Evolutionary conservation across 352 stramenopile genomes (phyloP).

Genomic region (Thraustochytrium sp.): DNA sequence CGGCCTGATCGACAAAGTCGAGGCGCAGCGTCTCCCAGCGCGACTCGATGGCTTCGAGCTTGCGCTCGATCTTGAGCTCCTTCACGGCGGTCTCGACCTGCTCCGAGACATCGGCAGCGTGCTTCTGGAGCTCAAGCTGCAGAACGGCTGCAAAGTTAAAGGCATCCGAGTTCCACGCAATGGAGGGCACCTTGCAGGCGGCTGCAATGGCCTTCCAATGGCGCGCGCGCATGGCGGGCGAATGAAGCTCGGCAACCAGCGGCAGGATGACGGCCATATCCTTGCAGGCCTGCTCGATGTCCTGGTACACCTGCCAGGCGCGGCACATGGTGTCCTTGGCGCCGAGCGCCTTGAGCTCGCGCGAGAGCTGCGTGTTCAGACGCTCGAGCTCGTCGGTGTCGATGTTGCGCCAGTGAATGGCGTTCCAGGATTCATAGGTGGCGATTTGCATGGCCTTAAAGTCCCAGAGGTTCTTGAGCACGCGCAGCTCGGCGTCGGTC

Average conservation of each 20-base stretch:
- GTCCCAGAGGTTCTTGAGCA: slow-evolving; percentile 82
- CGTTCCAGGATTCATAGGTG: slow-evolving; percentile 77
- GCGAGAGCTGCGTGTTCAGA: slow-evolving; percentile 78
- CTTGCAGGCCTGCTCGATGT: slow-evolving; percentile 86
- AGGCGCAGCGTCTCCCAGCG: slow-evolving; percentile 73
- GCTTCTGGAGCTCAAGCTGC: slow-evolving; percentile 59
- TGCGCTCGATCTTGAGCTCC: slow-evolving; percentile 99
- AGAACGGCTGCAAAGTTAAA: slow-evolving; percentile 85
- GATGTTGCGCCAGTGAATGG: slow-evolving; percentile 82
- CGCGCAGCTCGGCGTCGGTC: slow-evolving; percentile 88
- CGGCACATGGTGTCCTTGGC: slow-evolving; percentile 56
- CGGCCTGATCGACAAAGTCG: slow-evolving; percentile 78
- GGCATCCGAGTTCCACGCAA: slow-evolving; percentile 47
- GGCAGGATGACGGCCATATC: slow-evolving; percentile 83
- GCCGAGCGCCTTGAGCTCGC: slow-evolving; percentile 78
- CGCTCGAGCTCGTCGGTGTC: slow-evolving; percentile 83
- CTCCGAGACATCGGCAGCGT: slow-evolving; percentile 87
- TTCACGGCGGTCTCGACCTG: slow-evolving; percentile 96
- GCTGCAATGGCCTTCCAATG: slow-evolving; percentile 84
- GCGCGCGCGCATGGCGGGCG: slow-evolving; percentile 94
- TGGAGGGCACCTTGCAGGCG: slow-evolving; percentile 60
- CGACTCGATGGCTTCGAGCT: slow-evolving; percentile 87
- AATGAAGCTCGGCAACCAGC: slow-evolving; percentile 93
- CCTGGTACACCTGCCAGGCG: slow-evolving; percentile 96
- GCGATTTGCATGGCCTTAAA: slow-evolving; percentile 85